Evolutionary conservation across 2,329 filamentous ascomycete species (phyloP).

Genomic region (Colletotrichum sojae): DNA sequence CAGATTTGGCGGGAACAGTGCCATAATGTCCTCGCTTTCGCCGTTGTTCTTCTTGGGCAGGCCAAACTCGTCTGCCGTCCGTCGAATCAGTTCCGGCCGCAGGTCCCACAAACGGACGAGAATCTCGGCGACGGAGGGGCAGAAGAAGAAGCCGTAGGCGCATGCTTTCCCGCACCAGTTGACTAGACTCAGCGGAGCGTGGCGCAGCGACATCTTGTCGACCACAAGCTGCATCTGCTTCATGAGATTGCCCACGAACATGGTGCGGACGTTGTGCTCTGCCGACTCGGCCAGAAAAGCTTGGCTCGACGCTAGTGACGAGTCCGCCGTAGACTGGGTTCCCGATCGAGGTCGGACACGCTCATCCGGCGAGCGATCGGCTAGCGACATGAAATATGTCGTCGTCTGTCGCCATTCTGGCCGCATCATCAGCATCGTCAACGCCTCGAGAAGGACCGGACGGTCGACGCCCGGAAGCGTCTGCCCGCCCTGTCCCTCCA

Average conservation of each 20-base stretch:
- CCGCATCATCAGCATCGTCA: constrained; percentile 87
- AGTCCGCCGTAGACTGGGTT: constrained; percentile 66
- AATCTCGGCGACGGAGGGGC: constrained; percentile 86
- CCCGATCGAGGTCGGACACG: constrained; percentile 60
- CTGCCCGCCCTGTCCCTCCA: constrained; percentile 77
- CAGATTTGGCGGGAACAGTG: constrained; percentile 78
- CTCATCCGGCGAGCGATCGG: constrained; percentile 66
- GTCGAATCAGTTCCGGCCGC: constrained; percentile 76
- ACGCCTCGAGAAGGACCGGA: constrained; percentile 83
- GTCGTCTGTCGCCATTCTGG: constrained; percentile 87
- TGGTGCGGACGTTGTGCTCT: constrained; percentile 89
- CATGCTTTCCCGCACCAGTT: constrained; percentile 92
- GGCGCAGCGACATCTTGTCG: constrained; percentile 87
- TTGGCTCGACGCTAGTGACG: constrained; percentile 78
- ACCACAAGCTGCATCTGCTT: constrained; percentile 90
- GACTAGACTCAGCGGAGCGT: constrained; percentile 76
- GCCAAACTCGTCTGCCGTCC: constrained; percentile 78
- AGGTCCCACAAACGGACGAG: constrained; percentile 86
- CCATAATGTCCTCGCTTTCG: constrained; percentile 75
- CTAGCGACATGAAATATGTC: constrained; percentile 75
- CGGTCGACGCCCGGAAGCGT: constrained; percentile 88
- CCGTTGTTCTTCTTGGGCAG: constrained; percentile 68
- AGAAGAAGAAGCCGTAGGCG: constrained; percentile 95
- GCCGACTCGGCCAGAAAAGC: constrained; percentile 75
- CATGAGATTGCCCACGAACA: constrained; percentile 85